Evolutionary conservation across 805 yeast genomes (phyloP).

Genomic region (Starmerella tilneyi): DNA sequence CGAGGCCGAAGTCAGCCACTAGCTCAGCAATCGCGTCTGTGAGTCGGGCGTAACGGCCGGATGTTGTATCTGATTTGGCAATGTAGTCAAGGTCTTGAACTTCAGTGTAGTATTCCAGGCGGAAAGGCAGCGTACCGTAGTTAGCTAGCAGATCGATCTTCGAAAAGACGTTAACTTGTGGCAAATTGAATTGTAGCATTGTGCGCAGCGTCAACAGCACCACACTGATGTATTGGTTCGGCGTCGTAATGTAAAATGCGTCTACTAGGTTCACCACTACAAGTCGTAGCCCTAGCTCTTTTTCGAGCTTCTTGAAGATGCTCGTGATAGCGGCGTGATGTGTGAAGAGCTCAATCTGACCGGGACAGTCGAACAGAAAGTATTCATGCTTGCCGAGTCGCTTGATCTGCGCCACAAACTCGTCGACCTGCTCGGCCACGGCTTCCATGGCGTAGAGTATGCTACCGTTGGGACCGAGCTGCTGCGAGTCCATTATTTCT

Average conservation of each 20-base stretch:
- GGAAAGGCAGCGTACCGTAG: conserved; percentile 71
- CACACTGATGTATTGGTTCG: conserved; percentile 80
- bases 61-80: conserved; percentile 52
- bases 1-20: conserved; percentile 76
- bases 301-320: conserved; percentile 57
- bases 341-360: conserved; percentile 91
- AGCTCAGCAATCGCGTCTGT: conserved; percentile 73
- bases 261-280: conserved; percentile 77
- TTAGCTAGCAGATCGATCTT: conserved; percentile 72
- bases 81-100: conserved; percentile 72
- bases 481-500: conserved; percentile 62
- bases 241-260: conserved; percentile 67
- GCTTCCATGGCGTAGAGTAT: conserved; percentile 76
- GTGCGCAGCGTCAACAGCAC: conserved; percentile 71
- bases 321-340: conserved; percentile 65
- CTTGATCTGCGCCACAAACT: conserved; percentile 47
- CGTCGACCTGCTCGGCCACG: conserved; percentile 46
- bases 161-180: conserved; percentile 85
- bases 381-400: conserved; percentile 51
- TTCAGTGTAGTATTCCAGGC: conserved; percentile 78
- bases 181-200: conserved; percentile 85
- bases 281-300: conserved; percentile 52
- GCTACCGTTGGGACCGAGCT: conserved; percentile 84
- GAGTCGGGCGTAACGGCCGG: conserved; percentile 39
- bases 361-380: conserved; percentile 71